phyloP scores from a whole-genome alignment of 1,284 basidiomycete species.

The Naganishia liquefaciens region DNA sequence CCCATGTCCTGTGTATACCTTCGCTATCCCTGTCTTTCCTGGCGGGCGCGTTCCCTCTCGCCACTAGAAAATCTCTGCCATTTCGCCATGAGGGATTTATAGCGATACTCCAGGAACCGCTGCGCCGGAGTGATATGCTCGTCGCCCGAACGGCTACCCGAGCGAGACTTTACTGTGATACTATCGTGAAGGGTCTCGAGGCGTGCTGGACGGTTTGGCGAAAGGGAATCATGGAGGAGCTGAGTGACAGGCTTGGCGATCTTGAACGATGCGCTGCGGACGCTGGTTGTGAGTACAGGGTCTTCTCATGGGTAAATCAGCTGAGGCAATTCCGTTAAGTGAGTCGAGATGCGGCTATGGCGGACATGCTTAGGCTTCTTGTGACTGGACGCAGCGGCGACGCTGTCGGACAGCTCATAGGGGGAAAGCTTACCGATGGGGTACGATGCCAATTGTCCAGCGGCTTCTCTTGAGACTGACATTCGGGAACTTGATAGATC shows the following conservation, averaged over 20 bases:
- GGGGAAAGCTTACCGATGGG: slow-evolving; percentile 47
- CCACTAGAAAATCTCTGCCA: neutral
- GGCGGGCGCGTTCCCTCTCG: slow-evolving; percentile 13
- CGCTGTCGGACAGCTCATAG: slow-evolving; percentile 50
- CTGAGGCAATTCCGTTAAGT: neutral
- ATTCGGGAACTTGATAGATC: neutral
- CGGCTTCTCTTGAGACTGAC: neutral
- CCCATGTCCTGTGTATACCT: slow-evolving; percentile 17
- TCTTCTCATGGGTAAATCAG: neutral
- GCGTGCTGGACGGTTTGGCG: slow-evolving; percentile 22
- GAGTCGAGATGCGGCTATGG: slow-evolving; percentile 35
- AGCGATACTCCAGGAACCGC: neutral
- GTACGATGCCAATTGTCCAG: slow-evolving; percentile 34
- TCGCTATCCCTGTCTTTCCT: slow-evolving; percentile 20
- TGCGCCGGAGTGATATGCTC: slow-evolving; percentile 20
- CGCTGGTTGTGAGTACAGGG: slow-evolving; percentile 6
- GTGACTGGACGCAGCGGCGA: slow-evolving; percentile 45
- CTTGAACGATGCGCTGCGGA: slow-evolving; percentile 21
- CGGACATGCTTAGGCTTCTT: slow-evolving; percentile 48
- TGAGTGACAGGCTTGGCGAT: slow-evolving; percentile 18
- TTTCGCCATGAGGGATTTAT: slow-evolving; percentile 13
- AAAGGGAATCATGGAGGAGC: slow-evolving; percentile 22
- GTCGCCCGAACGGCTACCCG: slow-evolving; percentile 8
- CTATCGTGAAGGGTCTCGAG: slow-evolving; percentile 22
- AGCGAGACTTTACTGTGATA: slow-evolving; percentile 12